These are phyloP conservation scores for Ailanthus altissimus DNA, from an alignment of 345 rosid genomes.

Conservation along the genomic window DNA sequence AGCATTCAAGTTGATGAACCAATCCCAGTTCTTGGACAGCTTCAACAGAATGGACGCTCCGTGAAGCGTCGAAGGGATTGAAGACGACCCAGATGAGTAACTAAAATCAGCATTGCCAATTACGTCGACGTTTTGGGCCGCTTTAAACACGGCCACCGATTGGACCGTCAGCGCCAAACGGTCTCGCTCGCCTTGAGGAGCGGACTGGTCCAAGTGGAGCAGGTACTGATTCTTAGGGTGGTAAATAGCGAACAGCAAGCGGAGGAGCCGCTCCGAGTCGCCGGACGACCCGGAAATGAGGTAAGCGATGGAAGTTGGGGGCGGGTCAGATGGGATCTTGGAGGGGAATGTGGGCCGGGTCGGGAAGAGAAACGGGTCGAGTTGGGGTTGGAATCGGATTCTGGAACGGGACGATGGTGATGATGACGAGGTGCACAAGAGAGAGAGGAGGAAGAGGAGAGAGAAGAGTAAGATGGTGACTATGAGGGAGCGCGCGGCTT, in stretches of 20 bases:
- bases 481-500: conserved; percentile 55
- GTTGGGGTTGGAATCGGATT: conserved; percentile 18
- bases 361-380: conserved; percentile 78
- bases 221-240: conserved; percentile 86
- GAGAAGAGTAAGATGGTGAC: conserved; percentile 61
- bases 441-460: conserved; percentile 61
- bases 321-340: conserved; percentile 54
- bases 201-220: conserved; percentile 76
- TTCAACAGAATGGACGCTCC: conserved; percentile 88
- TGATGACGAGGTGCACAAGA: conserved; percentile 36
- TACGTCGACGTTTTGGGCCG: conserved; percentile 83
- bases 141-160: conserved; percentile 60
- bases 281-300: conserved; percentile 73
- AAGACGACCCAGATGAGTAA: conserved; percentile 73
- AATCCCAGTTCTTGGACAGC: conserved; percentile 75
- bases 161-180: conserved; percentile 57
- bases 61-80: conserved; percentile 75
- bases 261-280: conserved; percentile 66
- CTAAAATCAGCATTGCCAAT: conserved; percentile 80
- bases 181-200: conserved; percentile 69
- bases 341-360: conserved; percentile 40
- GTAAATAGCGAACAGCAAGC: conserved; percentile 72
- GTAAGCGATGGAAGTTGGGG: conserved; percentile 79
- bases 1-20: conserved; percentile 72
- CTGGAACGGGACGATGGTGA: conserved; percentile 5